Evolutionary conservation across 352 stramenopile species (phyloP).

Genomic region (Thalassiosira mediterranea): DNA sequence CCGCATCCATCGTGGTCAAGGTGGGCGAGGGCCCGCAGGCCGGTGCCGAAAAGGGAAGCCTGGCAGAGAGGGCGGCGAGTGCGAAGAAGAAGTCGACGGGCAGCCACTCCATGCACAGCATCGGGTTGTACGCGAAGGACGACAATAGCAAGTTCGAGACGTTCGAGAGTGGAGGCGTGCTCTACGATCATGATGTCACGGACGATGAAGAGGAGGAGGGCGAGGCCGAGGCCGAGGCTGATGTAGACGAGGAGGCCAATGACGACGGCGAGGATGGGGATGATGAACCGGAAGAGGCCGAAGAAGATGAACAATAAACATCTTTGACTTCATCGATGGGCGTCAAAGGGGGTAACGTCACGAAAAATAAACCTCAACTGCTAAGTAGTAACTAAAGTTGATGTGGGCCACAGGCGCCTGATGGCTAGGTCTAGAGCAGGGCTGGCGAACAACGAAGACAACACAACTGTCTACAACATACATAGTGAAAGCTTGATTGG

Average conservation of each 20-base stretch:
- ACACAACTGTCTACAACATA: too few relatives aligned
- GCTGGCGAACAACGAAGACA: too few relatives aligned
- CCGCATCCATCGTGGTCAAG: constrained; percentile 70
- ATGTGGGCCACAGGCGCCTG: too few relatives aligned
- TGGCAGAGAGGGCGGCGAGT: constrained; percentile 62
- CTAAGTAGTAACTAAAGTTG: too few relatives aligned
- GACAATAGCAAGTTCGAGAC: constrained; percentile 78
- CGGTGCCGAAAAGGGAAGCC: constrained; percentile 25
- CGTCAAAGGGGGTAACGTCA: too few relatives aligned
- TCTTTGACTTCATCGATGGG: too few relatives aligned
- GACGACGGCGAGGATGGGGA: constrained; percentile 14
- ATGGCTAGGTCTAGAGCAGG: too few relatives aligned
- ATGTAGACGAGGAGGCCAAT: constrained; percentile 18
- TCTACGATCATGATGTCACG: constrained; percentile 82
- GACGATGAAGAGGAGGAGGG: constrained; percentile 71
- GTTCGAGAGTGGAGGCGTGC: constrained; percentile 79
- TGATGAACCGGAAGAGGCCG: background rate
- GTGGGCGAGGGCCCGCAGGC: constrained; percentile 37
- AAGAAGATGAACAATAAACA: constrained; percentile 15
- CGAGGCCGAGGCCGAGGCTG: constrained; percentile 19
- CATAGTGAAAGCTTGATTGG: too few relatives aligned
- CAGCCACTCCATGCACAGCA: constrained; percentile 83
- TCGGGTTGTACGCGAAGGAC: constrained; percentile 80
- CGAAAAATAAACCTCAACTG: too few relatives aligned
- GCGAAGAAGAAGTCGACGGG: constrained; percentile 69